phyloP scores from a whole-genome alignment of 441 rosid genomes.

The Pelargonium fulgidum region DNA sequence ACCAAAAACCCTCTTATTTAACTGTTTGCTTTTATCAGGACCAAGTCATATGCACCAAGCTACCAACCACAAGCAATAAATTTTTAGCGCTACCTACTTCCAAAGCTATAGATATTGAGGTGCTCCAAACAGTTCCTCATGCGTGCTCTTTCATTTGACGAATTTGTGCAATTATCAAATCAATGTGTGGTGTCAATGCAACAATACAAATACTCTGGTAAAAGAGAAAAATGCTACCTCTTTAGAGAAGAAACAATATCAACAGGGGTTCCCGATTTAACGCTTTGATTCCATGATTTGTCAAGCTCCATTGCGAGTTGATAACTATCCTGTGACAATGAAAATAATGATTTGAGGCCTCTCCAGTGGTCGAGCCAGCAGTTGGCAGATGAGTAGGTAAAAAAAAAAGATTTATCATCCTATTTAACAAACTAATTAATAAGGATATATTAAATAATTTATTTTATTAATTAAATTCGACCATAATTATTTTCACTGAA shows the following conservation, averaged over 20 bases:
- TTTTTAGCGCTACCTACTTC: neutral
- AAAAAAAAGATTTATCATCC: too few species aligned
- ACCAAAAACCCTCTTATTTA: neutral
- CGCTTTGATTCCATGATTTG: constrained; percentile 55
- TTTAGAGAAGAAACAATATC: constrained; percentile 64
- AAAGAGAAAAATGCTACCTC: constrained; percentile 36
- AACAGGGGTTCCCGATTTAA: constrained; percentile 42
- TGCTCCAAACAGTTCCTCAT: neutral
- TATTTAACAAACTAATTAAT: too few species aligned
- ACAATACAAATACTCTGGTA: neutral
- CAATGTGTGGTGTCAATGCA: neutral
- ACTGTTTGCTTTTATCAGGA: neutral
- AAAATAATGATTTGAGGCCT: neutral
- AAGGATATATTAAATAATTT: too few species aligned
- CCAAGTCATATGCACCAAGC: neutral
- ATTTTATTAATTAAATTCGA: too few species aligned
- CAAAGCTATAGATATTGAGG: neutral
- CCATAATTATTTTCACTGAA: too few species aligned
- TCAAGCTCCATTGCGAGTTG: constrained; percentile 83
- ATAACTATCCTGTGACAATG: constrained; percentile 59
- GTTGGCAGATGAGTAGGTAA: too few species aligned
- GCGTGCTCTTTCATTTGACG: neutral
- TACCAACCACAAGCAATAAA: neutral
- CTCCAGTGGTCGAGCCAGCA: too few species aligned
- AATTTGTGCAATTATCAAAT: neutral